A percentile compares a stretch with the other conserved stretches of the same genome.
Evolutionary conservation across 129 eudicot genomes (phyloP).

Genomic region (Erigeron canadensis): DNA sequence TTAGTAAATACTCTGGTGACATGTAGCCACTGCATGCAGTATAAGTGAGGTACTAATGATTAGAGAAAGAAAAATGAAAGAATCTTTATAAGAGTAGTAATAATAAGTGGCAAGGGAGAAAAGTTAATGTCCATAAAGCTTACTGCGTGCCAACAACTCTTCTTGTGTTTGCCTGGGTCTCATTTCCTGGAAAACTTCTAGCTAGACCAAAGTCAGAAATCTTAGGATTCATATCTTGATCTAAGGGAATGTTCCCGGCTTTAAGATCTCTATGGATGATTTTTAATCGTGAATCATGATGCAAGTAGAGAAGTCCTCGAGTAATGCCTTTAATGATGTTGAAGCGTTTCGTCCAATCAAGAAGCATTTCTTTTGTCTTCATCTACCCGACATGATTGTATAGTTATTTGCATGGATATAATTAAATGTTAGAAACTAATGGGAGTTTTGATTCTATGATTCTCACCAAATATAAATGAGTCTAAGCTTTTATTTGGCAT

Average conservation of each 20-base stretch:
- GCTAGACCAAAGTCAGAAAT: slow-evolving; percentile 46
- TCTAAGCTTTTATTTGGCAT: slow-evolving; percentile 42
- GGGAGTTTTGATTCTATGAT: neutral
- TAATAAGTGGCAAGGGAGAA: neutral
- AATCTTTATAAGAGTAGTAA: neutral
- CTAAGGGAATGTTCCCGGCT: slow-evolving; percentile 39
- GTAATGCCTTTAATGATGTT: slow-evolving; percentile 43
- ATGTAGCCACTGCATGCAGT: slow-evolving; percentile 35
- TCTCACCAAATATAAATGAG: slow-evolving; percentile 30
- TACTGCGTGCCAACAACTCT: slow-evolving; percentile 49
- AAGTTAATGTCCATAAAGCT: neutral
- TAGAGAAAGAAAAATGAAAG: neutral
- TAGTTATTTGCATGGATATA: neutral
- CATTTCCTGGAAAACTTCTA: slow-evolving; percentile 43
- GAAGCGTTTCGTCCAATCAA: slow-evolving; percentile 36
- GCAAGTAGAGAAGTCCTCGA: slow-evolving; percentile 41
- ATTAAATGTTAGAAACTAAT: neutral
- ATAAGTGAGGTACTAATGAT: neutral
- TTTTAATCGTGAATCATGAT: slow-evolving; percentile 43
- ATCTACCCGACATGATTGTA: slow-evolving; percentile 17
- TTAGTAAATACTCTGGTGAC: slow-evolving; percentile 40
- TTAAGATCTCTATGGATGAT: slow-evolving; percentile 47
- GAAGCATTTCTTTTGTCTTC: neutral
- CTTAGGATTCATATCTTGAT: slow-evolving; percentile 41
- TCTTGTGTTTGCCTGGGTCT: slow-evolving; percentile 31